Evolutionary conservation across 345 rosid genomes (phyloP), one percentile per base, ranked within the genome.

Genomic region (Gossypium mustelinum): DNA sequence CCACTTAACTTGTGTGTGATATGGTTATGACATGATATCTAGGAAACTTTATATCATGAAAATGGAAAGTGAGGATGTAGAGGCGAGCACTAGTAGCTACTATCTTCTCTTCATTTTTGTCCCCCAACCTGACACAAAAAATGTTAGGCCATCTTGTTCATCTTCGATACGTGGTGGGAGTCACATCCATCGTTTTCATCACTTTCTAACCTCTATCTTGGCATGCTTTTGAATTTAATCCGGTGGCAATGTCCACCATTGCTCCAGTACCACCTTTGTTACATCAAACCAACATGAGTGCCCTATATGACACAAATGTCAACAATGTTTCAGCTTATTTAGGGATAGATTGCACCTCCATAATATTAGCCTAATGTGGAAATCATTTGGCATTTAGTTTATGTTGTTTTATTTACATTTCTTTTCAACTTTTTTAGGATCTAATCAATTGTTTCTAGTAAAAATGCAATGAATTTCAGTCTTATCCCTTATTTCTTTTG

Each of bases 11-110:
- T 34, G 7, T 34, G 41, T 34, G 7, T 34, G 7, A 1, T 34
- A 34, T 34, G 41, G 41, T 34, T 34, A 34, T 0, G 7, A 34
- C 41, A 34, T 34, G 7, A 34, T 34, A 34, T 34, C 41, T 5
- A 34, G 41, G 7, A 34, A 34, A 34, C 1, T 34, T 34, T 34
- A 34, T 34, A 34, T 34, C 41, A 34, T 34, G 7, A 34, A 34
- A 34, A 5, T 34, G 41, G 41, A 34, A 5, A 34, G 41, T 34
- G 41, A 34, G 7, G 41, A 34, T 34, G 41, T 34, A 5, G 0
- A 5, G 0, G 7, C 69, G 88, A 81, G 84, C 87, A 90, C 94
- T 92, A 88, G 56, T 88, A 89, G 79, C 88, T 87, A 75, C 90
- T 88, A 63, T 88, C 94, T 78, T 88, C 89, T 54, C 80, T 39